phyloP scores from a whole-genome alignment of 2,329 filamentous ascomycete species.

The Fusarium austroafricanum region DNA sequence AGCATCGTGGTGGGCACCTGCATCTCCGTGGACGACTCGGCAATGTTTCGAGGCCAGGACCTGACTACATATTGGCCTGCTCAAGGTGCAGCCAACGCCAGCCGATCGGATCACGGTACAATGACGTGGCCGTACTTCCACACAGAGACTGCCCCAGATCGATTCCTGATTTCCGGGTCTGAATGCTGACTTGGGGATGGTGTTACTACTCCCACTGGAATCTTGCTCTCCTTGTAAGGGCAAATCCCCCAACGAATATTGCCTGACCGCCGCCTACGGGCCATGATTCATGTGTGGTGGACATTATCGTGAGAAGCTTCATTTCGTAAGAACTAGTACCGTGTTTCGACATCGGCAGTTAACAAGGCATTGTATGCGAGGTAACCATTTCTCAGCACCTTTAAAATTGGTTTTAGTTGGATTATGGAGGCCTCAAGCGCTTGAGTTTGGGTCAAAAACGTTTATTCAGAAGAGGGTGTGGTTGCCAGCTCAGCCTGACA shows the following conservation, averaged over 20 bases:
- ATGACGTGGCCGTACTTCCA: slow-evolving; percentile 44
- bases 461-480: slow-evolving; percentile 7
- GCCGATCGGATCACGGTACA: slow-evolving; percentile 45
- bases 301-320: slow-evolving; percentile 17
- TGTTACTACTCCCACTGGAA: slow-evolving; percentile 27
- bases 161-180: slow-evolving; percentile 38
- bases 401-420: background rate
- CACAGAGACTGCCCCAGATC: slow-evolving; percentile 35
- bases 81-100: slow-evolving; percentile 35
- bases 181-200: slow-evolving; percentile 27
- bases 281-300: background rate
- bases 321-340: slow-evolving; percentile 20
- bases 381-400: slow-evolving; percentile 6
- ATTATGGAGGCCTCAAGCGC: slow-evolving; percentile 21
- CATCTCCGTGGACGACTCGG: slow-evolving; percentile 29
- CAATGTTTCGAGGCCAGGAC: slow-evolving; percentile 32
- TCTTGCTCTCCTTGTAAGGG: slow-evolving; percentile 30
- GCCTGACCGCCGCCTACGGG: background rate
- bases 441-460: background rate
- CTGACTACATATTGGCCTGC: slow-evolving; percentile 10
- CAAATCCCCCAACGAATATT: slow-evolving; percentile 9
- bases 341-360: slow-evolving; percentile 31
- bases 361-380: slow-evolving; percentile 11
- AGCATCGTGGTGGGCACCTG: slow-evolving; percentile 25
- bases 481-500: slow-evolving; percentile 3